Percentiles rank a stretch among this genome's conserved stretches.
Evolutionary conservation across 306 rosid genomes (phyloP).

Genomic region (Dalbergia cochinchinensis): DNA sequence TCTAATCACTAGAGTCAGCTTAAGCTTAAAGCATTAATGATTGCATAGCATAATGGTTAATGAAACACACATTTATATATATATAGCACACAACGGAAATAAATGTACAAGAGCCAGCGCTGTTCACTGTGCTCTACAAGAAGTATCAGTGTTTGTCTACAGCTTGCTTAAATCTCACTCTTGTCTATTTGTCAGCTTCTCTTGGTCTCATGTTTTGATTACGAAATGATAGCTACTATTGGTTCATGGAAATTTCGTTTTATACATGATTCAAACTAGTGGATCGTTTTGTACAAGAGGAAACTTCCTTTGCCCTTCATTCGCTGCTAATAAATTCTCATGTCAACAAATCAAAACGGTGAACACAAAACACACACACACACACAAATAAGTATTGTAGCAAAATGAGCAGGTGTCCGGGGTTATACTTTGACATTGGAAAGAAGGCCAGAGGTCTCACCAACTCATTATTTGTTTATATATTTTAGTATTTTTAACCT

Average conservation of each 20-base stretch:
- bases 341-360: constrained; percentile 47
- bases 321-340: constrained; percentile 52
- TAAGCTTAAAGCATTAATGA: constrained; percentile 43
- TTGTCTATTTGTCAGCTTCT: constrained; percentile 28
- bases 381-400: neutral
- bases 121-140: neutral
- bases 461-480: neutral
- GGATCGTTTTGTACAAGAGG: constrained; percentile 55
- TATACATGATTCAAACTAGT: constrained; percentile 22
- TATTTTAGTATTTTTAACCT: neutral
- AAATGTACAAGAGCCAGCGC: constrained; percentile 2
- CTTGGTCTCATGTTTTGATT: constrained; percentile 19
- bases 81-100: neutral
- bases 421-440: constrained; percentile 65
- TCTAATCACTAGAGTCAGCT: constrained; percentile 31
- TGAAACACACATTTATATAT: neutral
- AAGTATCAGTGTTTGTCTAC: constrained; percentile 20
- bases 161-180: constrained; percentile 45
- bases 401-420: constrained; percentile 59
- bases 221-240: constrained; percentile 13
- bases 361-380: constrained; percentile 2
- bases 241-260: constrained; percentile 63
- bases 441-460: constrained; percentile 74
- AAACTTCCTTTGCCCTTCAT: constrained; percentile 61
- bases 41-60: constrained; percentile 15